Evolutionary conservation across 176 grass and related monocot species (phyloP).

Genomic region (Cenchrus fungigraminus): DNA sequence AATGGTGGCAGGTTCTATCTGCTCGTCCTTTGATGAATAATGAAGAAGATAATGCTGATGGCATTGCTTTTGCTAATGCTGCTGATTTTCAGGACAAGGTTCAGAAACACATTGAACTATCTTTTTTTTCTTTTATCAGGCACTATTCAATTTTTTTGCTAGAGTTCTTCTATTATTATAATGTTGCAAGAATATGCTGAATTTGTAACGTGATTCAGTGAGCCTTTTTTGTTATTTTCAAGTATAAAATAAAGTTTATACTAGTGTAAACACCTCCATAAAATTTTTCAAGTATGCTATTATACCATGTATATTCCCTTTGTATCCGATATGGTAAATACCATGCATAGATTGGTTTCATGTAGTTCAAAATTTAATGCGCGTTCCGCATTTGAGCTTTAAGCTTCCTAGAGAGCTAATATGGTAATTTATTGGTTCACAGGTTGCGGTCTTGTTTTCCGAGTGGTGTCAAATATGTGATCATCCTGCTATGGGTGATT

Average conservation of each 20-base stretch:
- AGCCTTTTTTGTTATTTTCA: background rate
- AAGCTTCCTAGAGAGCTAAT: conserved; percentile 31
- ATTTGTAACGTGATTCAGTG: background rate
- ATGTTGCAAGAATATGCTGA: background rate
- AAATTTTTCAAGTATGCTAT: too few relatives aligned
- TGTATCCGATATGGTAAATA: background rate
- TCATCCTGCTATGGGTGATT: conserved; percentile 75
- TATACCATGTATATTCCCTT: background rate
- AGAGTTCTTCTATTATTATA: background rate
- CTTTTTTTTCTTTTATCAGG: background rate
- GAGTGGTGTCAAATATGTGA: conserved; percentile 95
- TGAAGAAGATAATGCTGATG: conserved; percentile 69
- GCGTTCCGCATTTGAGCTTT: background rate
- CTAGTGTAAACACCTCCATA: too few relatives aligned
- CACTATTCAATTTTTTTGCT: background rate
- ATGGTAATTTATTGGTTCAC: conserved; percentile 37
- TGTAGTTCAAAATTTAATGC: background rate
- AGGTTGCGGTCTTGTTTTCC: conserved; percentile 77
- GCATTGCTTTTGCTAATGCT: conserved; percentile 56
- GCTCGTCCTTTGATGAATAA: conserved; percentile 56
- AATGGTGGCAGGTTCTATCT: conserved; percentile 63
- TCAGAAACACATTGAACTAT: conserved; percentile 4
- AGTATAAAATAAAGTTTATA: background rate
- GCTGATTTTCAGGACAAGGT: conserved; percentile 92
- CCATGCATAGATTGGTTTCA: conserved; percentile 18